These are phyloP conservation scores for Barbarea vulgaris DNA, from an alignment of 345 rosid genomes.

Conservation along the genomic window DNA sequence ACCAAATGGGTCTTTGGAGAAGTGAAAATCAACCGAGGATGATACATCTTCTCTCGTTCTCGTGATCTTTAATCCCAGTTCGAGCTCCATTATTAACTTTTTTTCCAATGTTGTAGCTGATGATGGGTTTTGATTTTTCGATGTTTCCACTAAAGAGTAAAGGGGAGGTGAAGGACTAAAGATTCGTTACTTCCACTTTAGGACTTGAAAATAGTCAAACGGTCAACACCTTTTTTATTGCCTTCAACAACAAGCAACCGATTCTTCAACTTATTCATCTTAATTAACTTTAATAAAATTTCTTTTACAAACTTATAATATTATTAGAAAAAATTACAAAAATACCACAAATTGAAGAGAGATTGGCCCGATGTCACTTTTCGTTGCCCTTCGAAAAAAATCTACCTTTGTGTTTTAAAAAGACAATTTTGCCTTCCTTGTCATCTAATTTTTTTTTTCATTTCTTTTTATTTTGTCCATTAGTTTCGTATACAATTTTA, in stretches of 20 bases:
- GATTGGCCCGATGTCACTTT: too few relatives aligned
- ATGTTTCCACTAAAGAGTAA: conserved; percentile 36
- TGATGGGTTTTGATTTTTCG: neutral
- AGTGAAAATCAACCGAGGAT: conserved; percentile 51
- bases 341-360: too few relatives aligned
- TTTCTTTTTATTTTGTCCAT: too few relatives aligned
- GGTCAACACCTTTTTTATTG: conserved; percentile 24
- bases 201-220: conserved; percentile 24
- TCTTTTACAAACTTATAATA: too few relatives aligned
- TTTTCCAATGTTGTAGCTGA: neutral
- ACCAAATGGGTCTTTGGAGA: conserved; percentile 55
- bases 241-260: conserved; percentile 34
- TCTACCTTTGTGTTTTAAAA: too few relatives aligned
- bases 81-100: conserved; percentile 63
- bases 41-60: conserved; percentile 63
- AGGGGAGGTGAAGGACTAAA: conserved; percentile 38
- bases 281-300: too few relatives aligned
- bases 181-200: conserved; percentile 63
- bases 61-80: conserved; percentile 75
- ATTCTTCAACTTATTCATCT: neutral
- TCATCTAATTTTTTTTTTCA: too few relatives aligned
- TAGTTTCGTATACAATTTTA: too few relatives aligned
- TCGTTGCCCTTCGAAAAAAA: too few relatives aligned
- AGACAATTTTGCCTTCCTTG: too few relatives aligned
- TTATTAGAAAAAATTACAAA: too few relatives aligned